Conservation (phyloP, 169 alveolate genomes). For the Perkinsus olseni region DNA sequence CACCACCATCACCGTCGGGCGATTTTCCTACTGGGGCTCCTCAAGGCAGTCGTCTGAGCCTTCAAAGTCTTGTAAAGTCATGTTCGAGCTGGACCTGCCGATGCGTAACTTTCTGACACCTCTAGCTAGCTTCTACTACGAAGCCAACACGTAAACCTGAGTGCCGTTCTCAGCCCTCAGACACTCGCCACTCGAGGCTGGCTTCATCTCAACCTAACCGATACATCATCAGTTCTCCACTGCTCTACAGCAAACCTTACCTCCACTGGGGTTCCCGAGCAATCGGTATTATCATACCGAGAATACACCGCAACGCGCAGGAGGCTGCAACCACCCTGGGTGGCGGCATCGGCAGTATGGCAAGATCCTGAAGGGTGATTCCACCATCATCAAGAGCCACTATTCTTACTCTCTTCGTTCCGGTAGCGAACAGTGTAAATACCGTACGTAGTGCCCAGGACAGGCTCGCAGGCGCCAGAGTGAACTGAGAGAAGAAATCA, state of each 20-base stretch:
- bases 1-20: background rate
- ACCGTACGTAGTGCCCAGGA: background rate
- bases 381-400: too few relatives aligned
- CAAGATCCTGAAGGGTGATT: background rate
- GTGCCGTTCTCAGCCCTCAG: background rate
- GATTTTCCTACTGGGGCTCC: background rate
- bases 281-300: background rate
- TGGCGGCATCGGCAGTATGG: background rate
- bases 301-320: background rate
- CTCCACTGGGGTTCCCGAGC: background rate
- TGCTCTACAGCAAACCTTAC: background rate
- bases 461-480: background rate
- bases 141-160: background rate
- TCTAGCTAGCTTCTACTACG: background rate
- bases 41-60: background rate
- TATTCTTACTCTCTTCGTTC: background rate
- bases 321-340: background rate
- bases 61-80: background rate
- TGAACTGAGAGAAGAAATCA: background rate
- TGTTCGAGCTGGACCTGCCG: background rate
- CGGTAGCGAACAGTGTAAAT: background rate
- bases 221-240: too few relatives aligned
- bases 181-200: background rate
- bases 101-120: background rate
- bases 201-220: background rate